Conservation (phyloP, 305 asterid species). For the Nicotiana rustica region DNA sequence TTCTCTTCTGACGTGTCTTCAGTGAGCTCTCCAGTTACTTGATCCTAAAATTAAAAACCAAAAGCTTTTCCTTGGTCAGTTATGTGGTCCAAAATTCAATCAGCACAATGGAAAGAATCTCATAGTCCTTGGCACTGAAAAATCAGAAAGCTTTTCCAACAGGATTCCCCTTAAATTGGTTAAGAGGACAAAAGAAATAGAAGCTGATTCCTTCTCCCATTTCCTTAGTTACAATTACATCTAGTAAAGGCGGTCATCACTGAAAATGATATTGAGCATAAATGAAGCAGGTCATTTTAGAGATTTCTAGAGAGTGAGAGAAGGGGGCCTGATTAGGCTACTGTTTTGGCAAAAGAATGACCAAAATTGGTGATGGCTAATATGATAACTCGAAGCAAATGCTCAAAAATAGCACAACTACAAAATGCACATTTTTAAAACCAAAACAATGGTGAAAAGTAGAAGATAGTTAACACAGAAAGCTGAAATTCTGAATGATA, state of each 20-base stretch:
- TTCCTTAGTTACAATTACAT: neutral
- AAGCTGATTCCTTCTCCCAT: slow-evolving; percentile 30
- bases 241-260: neutral
- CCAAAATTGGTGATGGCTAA: neutral
- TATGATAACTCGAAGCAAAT: neutral
- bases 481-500: neutral
- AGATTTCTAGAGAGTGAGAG: neutral
- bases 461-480: neutral
- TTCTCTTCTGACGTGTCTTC: slow-evolving; percentile 41
- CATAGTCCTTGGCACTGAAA: slow-evolving; percentile 21
- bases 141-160: neutral
- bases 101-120: slow-evolving; percentile 15
- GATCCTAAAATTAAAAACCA: slow-evolving; percentile 50
- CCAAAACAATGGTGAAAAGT: neutral
- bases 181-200: slow-evolving; percentile 9
- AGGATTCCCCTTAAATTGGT: slow-evolving; percentile 16
- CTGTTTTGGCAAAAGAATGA: neutral
- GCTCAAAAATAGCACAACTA: neutral
- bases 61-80: neutral
- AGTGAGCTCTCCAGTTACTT: slow-evolving; percentile 41
- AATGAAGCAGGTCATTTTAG: neutral
- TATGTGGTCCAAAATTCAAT: neutral
- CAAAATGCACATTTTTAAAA: neutral
- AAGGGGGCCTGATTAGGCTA: neutral
- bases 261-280: slow-evolving; percentile 8